Percentiles rank a stretch among this genome's conserved stretches.
Conservation (phyloP, 2,329 filamentous ascomycete species). For the Dothistroma septosporum region DNA sequence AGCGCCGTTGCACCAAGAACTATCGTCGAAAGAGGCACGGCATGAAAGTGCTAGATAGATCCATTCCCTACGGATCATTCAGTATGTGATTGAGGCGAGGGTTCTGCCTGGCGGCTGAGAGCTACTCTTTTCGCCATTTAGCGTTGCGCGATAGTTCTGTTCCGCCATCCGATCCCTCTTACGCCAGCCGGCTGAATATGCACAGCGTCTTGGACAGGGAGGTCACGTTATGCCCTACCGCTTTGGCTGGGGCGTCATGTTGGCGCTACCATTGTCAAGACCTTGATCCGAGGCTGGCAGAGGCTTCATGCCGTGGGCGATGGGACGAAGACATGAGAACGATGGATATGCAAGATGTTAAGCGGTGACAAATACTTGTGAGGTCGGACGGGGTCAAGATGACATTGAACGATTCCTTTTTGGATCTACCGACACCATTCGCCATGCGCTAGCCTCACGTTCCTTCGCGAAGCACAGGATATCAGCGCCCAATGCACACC, state of each 20-base stretch:
- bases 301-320: not conserved
- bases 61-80: too few relatives aligned
- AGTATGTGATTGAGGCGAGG: too few relatives aligned
- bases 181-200: not conserved
- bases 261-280: too few relatives aligned
- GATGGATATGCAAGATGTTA: not conserved
- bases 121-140: not conserved
- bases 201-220: not conserved
- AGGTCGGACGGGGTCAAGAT: not conserved
- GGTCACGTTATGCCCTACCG: too few relatives aligned
- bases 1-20: too few relatives aligned
- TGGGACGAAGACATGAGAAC: not conserved
- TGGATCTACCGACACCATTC: slow-evolving; percentile 19
- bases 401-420: slow-evolving; percentile 11
- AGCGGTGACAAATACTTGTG: not conserved
- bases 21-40: too few relatives aligned
- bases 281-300: too few relatives aligned
- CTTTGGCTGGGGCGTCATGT: not conserved
- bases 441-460: slow-evolving; percentile 18
- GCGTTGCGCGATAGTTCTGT: not conserved
- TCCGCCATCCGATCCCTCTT: not conserved
- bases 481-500: slow-evolving; percentile 9
- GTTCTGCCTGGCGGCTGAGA: too few relatives aligned
- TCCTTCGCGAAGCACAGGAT: slow-evolving; percentile 7
- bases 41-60: too few relatives aligned